phyloP scores from a whole-genome alignment of 2,329 filamentous ascomycete species.

The Coniochaeta ligniaria region DNA sequence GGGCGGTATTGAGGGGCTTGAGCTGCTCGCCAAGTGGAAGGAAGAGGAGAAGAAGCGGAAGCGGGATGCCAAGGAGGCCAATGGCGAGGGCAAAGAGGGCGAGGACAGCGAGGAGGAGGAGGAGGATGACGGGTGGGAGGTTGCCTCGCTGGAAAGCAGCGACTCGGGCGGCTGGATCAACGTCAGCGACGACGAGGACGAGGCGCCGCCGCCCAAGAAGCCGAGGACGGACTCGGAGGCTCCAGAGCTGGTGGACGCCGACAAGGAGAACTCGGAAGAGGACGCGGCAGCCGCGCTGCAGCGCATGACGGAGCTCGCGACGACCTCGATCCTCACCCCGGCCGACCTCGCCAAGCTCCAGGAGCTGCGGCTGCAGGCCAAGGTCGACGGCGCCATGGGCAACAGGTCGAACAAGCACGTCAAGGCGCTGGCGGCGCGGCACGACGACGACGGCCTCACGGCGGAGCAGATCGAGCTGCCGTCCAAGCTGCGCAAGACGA shows the following conservation, averaged over 20 bases:
- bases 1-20: conserved; percentile 85
- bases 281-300: conserved; percentile 29
- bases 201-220: conserved; percentile 57
- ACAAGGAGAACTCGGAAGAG: conserved; percentile 29
- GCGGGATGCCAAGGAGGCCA: conserved; percentile 58
- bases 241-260: conserved; percentile 16
- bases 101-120: conserved; percentile 56
- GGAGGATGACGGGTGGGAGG: conserved; percentile 52
- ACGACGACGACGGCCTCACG: conserved; percentile 82
- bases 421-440: conserved; percentile 48
- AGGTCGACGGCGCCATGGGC: conserved; percentile 58
- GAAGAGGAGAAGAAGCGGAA: conserved; percentile 76
- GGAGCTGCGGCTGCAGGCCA: conserved; percentile 71
- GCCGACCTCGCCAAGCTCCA: conserved; percentile 93
- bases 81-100: conserved; percentile 52
- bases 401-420: conserved; percentile 33
- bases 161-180: conserved; percentile 91
- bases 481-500: conserved; percentile 71
- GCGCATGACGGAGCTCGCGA: conserved; percentile 70
- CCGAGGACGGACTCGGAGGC: conserved; percentile 36
- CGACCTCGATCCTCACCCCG: conserved; percentile 86
- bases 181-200: conserved; percentile 77
- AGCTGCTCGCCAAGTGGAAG: conserved; percentile 89
- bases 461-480: conserved; percentile 88
- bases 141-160: conserved; percentile 50